These are phyloP conservation scores for Senna siamea DNA, from an alignment of 306 rosid species.

Conservation along the genomic window DNA sequence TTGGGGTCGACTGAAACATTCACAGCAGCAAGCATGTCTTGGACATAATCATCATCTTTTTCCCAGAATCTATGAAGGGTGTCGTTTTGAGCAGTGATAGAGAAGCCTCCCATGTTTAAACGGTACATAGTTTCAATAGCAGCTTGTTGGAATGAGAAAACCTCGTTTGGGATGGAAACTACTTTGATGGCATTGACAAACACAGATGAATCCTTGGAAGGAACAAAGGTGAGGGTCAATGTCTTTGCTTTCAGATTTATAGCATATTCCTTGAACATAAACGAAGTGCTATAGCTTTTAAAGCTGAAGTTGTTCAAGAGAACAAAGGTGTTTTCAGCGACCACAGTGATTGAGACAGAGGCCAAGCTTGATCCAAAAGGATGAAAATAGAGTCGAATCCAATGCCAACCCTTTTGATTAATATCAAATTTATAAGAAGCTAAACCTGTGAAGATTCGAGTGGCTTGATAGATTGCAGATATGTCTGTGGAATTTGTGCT, in stretches of 20 bases:
- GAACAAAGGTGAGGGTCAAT: background rate
- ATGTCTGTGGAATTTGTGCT: background rate
- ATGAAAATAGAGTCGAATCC: background rate
- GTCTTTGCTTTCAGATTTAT: background rate
- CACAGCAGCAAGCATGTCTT: background rate
- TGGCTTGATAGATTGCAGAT: background rate
- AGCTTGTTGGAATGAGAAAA: background rate
- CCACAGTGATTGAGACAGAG: background rate
- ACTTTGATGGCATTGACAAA: background rate
- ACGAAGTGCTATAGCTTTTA: background rate
- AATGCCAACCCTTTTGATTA: background rate
- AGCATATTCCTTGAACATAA: background rate
- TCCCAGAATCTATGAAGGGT: background rate
- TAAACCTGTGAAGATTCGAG: background rate
- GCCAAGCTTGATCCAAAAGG: background rate
- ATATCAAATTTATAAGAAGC: background rate
- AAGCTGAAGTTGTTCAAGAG: background rate
- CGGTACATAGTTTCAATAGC: background rate
- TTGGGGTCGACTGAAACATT: background rate
- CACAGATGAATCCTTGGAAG: background rate
- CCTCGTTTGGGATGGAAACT: background rate
- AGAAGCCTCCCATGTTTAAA: background rate
- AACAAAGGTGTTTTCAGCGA: background rate
- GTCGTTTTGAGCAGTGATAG: background rate
- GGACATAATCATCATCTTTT: background rate